Evolutionary conservation across 306 rosid species (phyloP).

Genomic region (Abrus precatorius): DNA sequence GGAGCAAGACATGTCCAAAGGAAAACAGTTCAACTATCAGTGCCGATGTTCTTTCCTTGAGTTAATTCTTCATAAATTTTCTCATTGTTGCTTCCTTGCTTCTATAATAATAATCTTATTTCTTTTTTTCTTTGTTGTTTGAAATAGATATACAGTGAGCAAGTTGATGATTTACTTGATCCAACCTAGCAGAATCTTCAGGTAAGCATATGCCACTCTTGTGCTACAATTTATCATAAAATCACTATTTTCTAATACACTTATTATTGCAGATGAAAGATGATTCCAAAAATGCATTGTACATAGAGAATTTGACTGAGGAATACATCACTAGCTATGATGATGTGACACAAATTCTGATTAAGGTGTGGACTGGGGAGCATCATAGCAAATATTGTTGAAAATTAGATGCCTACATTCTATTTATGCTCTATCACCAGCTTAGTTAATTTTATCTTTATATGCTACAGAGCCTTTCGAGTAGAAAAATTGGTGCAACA

Average conservation of each 20-base stretch:
- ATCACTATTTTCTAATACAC: not conserved
- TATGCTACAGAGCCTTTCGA: slow-evolving; percentile 88
- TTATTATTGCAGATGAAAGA: slow-evolving; percentile 73
- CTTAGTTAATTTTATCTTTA: slow-evolving; percentile 26
- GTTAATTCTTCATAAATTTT: slow-evolving; percentile 53
- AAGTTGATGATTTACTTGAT: slow-evolving; percentile 61
- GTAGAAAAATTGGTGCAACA: slow-evolving; percentile 94
- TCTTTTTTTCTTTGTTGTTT: not conserved
- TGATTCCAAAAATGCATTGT: slow-evolving; percentile 73
- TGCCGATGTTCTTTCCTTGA: slow-evolving; percentile 95
- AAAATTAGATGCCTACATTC: slow-evolving; percentile 1
- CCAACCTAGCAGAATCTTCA: slow-evolving; percentile 77
- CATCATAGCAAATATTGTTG: slow-evolving; percentile 11
- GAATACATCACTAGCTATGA: slow-evolving; percentile 91
- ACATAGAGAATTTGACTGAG: slow-evolving; percentile 87
- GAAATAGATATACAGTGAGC: slow-evolving; percentile 56
- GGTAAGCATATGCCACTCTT: slow-evolving; percentile 57
- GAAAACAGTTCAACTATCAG: slow-evolving; percentile 82
- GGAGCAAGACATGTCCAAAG: slow-evolving; percentile 78
- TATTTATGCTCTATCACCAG: slow-evolving; percentile 1
- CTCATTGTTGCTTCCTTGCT: slow-evolving; percentile 19
- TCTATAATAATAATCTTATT: slow-evolving; percentile 50
- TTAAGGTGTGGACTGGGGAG: slow-evolving; percentile 74
- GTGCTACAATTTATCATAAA: slow-evolving; percentile 30
- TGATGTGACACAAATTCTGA: slow-evolving; percentile 86